Evolutionary conservation across 768 basidiomycete species (phyloP), one percentile per base, ranked within the genome.

Genomic region (Phanerochaete carnosa): DNA sequence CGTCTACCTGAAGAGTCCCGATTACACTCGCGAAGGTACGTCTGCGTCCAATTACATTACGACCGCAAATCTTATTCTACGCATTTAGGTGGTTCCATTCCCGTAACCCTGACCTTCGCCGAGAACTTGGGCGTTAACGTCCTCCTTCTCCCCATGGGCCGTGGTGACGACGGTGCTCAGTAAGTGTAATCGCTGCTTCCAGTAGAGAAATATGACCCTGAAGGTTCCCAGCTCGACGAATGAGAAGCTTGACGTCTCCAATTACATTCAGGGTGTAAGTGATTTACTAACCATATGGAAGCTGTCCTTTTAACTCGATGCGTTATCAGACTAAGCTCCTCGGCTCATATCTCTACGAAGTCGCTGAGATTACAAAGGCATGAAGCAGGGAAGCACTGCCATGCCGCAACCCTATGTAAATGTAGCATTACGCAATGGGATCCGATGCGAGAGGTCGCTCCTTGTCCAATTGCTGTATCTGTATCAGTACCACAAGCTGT

Each of bases 91-190:
- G 95, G 95, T 4, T 93, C 92, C 6, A 95, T 95, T 63, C 95
- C 95, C 0, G 92, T 96, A 30, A 95, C 94, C 3, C 80, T 98
- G 59, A 95, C 94, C 1, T 96, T 98, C 71, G 93, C 95, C 11
- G 93, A 97, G 70, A 84, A 84, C 46, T 77, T 97, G 49, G 85
- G 85, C 13, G 88, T 94, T 58, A 97, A 95, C 68, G 92, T 97
- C 9, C 72, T 95, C 59, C 77, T 98, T 22, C 79, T 98, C 29
- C 96, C 95, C 0, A 95, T 96, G 88, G 94, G 94, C 1, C 81
- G 95, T 53, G 92, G 92, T 1, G 94, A 98, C 69, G 96, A 98
- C 64, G 96, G 95, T 66, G 92, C 94, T 45, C 93, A 94, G 89
- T 93, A 69, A 64, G 90, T 84, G 0, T 16, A 46, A 23, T 16